Conservation (phyloP, 768 basidiomycete species). For the Galerina sulciceps region DNA sequence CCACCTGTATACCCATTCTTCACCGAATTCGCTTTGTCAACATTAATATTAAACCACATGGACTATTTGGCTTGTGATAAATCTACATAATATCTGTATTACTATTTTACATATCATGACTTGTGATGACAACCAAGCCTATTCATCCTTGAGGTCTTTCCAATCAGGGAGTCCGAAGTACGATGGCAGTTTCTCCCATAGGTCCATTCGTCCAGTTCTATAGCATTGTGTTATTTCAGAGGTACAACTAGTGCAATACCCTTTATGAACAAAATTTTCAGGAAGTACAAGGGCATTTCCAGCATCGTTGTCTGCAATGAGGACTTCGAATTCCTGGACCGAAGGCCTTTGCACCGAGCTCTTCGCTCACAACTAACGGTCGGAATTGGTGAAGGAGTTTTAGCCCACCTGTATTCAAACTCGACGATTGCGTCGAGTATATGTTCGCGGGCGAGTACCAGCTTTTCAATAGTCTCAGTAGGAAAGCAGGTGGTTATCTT, state of each 20-base stretch:
- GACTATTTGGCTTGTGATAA: too few species aligned
- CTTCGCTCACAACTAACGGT: too few species aligned
- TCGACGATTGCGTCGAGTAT: neutral
- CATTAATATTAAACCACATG: too few species aligned
- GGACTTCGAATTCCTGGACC: too few species aligned
- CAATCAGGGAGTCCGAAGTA: constrained; percentile 1
- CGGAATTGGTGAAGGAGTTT: neutral
- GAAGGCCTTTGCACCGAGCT: too few species aligned
- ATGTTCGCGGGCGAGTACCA: neutral
- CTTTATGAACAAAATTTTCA: neutral
- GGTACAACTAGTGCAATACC: neutral
- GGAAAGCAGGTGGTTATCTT: neutral
- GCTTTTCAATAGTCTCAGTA: neutral
- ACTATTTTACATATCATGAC: too few species aligned
- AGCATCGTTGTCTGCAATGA: too few species aligned
- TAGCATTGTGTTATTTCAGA: neutral
- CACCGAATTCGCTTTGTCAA: too few species aligned
- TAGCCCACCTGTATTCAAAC: neutral
- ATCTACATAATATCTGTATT: too few species aligned
- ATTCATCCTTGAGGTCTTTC: neutral
- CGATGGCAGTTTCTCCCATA: neutral
- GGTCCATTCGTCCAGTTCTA: neutral
- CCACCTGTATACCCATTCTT: too few species aligned
- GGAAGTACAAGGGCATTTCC: too few species aligned
- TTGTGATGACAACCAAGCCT: neutral